Base-by-base conservation (phyloP, 2,329 filamentous ascomycete species). In the Ophiostoma montium region DNA sequence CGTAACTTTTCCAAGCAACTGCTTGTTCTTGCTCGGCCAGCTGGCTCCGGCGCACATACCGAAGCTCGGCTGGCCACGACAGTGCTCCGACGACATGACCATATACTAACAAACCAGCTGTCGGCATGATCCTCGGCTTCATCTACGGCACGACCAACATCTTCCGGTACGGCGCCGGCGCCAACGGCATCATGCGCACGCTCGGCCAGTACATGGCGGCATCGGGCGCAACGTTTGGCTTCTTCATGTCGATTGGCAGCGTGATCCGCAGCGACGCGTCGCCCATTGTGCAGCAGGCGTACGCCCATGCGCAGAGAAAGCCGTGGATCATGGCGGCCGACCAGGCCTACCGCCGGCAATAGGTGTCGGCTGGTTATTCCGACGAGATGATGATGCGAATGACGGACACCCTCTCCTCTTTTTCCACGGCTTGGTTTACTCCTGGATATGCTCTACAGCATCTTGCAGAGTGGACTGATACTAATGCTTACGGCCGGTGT, bases 191-290 rank as follows among this genome's bases (percentile, higher is more conserved):
- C 62, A 86, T 95, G 76, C 76, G 92, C 60, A 95, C 89, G 31
- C 69, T 98, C 46, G 90, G 92, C 54, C 92, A 96, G 66, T 96
- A 94, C 66, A 98, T 98, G 92, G 69, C 86, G 32, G 89, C 86
- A 41, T 96, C 90, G 23, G 89, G 89, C 36, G 87, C 88, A 43
- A 96, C 90, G 10, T 98, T 98, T 65, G 92, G 90, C 21, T 95
- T 96, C 70, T 98, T 98, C 75, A 98, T 98, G 92, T 90, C 86
- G 51, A 95, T 98, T 58, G 92, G 92, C 58, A 95, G 87, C 59
- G 89, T 94, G 41, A 95, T 98, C 61, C 84, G 92, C 62, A 89
- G 87, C 52, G 92, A 98, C 59, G 47, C 55, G 23, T 86, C 86
- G 39, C 80, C 84, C 35, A 81, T 85, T 59, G 72, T 82, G 52